phyloP scores from a whole-genome alignment of 2,329 filamentous ascomycete genomes.

The Aspergillus sp. region DNA sequence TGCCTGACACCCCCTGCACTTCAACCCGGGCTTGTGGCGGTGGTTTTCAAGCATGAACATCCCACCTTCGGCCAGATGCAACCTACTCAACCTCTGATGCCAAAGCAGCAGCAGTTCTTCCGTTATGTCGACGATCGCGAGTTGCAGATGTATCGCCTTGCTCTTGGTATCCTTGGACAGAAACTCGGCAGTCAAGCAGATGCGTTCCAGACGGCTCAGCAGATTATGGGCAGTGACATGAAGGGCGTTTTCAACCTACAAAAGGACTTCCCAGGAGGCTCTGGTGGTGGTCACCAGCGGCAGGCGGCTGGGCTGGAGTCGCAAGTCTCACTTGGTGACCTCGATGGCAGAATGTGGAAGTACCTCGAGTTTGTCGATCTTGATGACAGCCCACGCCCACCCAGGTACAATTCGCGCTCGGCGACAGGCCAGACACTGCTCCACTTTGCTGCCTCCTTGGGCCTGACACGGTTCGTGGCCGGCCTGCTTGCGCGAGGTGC shows the following conservation, averaged over 20 bases:
- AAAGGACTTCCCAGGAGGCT: conserved; percentile 45
- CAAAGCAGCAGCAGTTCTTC: conserved; percentile 60
- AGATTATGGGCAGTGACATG: conserved; percentile 48
- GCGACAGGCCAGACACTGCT: conserved; percentile 77
- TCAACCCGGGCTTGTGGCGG: conserved; percentile 67
- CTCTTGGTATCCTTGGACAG: conserved; percentile 48
- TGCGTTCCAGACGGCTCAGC: conserved; percentile 51
- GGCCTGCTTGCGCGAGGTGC: conserved; percentile 77
- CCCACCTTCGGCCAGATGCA: conserved; percentile 51
- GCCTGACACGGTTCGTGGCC: conserved; percentile 73
- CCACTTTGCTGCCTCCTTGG: conserved; percentile 74
- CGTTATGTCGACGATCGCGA: conserved; percentile 63
- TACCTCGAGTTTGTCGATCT: conserved; percentile 78
- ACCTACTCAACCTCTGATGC: conserved; percentile 44
- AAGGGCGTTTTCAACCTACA: conserved; percentile 52
- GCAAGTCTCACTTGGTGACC: conserved; percentile 50
- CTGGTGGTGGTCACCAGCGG: conserved; percentile 46
- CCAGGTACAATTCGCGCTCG: conserved; percentile 66
- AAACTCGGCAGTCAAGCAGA: conserved; percentile 50
- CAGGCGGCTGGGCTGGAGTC: conserved; percentile 47
- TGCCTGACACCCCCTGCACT: conserved; percentile 73
- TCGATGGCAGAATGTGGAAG: conserved; percentile 69
- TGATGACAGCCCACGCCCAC: conserved; percentile 69
- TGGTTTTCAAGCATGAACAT: conserved; percentile 64
- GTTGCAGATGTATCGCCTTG: conserved; percentile 49